These are phyloP conservation scores for Peronospora farinosa DNA, from an alignment of 352 stramenopile species.

Conservation along the genomic window DNA sequence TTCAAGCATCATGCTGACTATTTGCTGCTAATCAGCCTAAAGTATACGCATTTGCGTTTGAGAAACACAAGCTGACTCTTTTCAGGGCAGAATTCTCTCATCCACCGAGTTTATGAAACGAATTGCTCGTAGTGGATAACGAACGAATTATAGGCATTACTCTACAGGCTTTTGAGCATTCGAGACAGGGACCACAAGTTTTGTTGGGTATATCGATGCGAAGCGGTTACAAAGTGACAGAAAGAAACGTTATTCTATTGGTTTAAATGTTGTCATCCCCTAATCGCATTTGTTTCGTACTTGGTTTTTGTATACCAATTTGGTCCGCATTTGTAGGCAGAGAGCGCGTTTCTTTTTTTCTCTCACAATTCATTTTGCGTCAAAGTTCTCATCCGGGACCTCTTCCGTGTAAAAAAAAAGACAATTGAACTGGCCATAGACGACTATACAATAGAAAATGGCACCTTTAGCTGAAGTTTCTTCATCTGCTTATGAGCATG, in stretches of 20 bases:
- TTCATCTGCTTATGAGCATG: conserved; percentile 7
- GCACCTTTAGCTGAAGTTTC: conserved; percentile 27
- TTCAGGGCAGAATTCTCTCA: not conserved
- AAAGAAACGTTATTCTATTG: conserved; percentile 14
- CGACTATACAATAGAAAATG: conserved; percentile 10
- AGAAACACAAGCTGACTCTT: no score
- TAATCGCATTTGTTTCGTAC: not conserved
- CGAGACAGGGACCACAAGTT: no score
- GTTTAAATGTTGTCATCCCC: not conserved
- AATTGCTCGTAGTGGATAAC: not conserved
- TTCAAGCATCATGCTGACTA: conserved; percentile 1
- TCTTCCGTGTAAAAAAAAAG: conserved; percentile 15
- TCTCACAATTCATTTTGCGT: conserved; percentile 27
- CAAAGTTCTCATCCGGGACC: conserved; percentile 7
- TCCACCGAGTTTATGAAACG: conserved; percentile 6
- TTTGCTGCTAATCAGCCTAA: not conserved
- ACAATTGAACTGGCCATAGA: not conserved
- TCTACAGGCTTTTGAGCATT: no score
- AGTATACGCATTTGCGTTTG: no score
- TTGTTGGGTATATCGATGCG: no score
- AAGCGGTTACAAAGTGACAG: conserved; percentile 4
- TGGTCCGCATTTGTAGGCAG: not conserved
- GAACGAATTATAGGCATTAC: no score
- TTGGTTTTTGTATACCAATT: conserved; percentile 10
- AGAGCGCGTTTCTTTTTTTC: conserved; percentile 11